These are phyloP conservation scores for Russula foetens DNA, from an alignment of 768 basidiomycete species.

Conservation along the genomic window DNA sequence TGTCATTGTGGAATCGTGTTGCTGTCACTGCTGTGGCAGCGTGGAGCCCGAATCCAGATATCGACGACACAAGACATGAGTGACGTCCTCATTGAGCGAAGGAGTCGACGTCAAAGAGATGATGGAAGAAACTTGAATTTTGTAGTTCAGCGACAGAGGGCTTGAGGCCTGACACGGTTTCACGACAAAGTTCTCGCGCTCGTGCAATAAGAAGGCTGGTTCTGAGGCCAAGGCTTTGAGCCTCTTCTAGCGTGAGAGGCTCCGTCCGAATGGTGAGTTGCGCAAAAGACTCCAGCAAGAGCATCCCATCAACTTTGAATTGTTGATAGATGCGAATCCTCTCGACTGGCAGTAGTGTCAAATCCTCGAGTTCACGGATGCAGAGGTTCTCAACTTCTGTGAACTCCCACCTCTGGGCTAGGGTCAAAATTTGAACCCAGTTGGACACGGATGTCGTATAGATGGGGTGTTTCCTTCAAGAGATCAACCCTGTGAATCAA, in stretches of 20 bases:
- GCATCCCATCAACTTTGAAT: conserved; percentile 38
- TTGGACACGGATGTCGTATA: conserved; percentile 41
- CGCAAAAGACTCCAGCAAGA: conserved; percentile 48
- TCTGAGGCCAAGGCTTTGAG: conserved; percentile 45
- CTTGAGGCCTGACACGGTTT: not conserved
- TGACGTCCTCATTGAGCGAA: too few relatives aligned
- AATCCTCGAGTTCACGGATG: conserved; percentile 42
- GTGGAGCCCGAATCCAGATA: too few relatives aligned
- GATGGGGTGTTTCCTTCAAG: conserved; percentile 42
- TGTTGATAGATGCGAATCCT: conserved; percentile 50
- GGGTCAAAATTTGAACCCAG: conserved; percentile 47
- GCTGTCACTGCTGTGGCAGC: too few relatives aligned
- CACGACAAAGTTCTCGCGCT: conserved; percentile 38
- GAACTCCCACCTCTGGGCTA: conserved; percentile 52
- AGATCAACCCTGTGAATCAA: not conserved
- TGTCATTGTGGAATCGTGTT: too few relatives aligned
- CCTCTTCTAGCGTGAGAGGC: conserved; percentile 47
- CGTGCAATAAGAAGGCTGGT: conserved; percentile 43
- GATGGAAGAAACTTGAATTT: not conserved
- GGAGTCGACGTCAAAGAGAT: too few relatives aligned
- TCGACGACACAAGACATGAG: too few relatives aligned
- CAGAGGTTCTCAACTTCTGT: conserved; percentile 41
- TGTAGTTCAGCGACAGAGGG: not conserved
- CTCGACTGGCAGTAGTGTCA: conserved; percentile 38
- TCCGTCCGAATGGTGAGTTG: conserved; percentile 42